Percentiles rank a stretch among this genome's conserved stretches.
These are phyloP conservation scores for Pichia sporocuriosa DNA, from an alignment of 805 yeast genomes.

Conservation along the genomic window DNA sequence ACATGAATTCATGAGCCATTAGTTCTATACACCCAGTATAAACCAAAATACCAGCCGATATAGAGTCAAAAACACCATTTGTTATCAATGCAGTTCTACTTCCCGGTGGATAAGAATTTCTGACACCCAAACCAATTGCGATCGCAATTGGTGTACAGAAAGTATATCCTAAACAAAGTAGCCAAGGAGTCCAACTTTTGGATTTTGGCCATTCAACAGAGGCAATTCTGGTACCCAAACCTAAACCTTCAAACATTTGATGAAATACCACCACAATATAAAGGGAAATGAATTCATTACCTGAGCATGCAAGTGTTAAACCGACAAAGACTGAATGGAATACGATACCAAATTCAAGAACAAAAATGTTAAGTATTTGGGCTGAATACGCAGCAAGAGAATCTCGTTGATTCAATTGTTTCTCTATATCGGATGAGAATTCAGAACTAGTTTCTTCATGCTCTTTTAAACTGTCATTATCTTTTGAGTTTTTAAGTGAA, in stretches of 20 bases:
- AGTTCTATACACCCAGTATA: conserved; percentile 75
- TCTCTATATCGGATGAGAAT: neutral
- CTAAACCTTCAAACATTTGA: conserved; percentile 82
- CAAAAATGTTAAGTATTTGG: conserved; percentile 48
- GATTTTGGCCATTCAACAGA: conserved; percentile 39
- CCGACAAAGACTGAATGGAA: conserved; percentile 85
- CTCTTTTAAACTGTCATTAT: neutral
- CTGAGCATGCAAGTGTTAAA: conserved; percentile 68
- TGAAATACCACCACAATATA: conserved; percentile 68
- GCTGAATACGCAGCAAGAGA: conserved; percentile 37
- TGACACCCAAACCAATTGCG: conserved; percentile 73
- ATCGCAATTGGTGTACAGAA: conserved; percentile 68
- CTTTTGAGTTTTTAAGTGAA: too few relatives aligned
- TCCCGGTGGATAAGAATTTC: conserved; percentile 52
- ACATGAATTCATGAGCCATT: conserved; percentile 70
- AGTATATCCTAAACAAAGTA: conserved; percentile 42
- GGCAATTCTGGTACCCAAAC: conserved; percentile 73
- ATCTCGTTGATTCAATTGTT: conserved; percentile 4
- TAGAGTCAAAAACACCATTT: conserved; percentile 67
- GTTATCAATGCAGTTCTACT: conserved; percentile 54
- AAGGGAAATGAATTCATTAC: conserved; percentile 64
- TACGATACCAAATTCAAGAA: conserved; percentile 71
- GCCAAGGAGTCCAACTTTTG: conserved; percentile 51
- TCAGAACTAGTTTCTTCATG: neutral
- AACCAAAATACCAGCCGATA: conserved; percentile 71